phyloP scores from a whole-genome alignment of 2,329 filamentous ascomycete species.

The Tolypocladium sp. region DNA sequence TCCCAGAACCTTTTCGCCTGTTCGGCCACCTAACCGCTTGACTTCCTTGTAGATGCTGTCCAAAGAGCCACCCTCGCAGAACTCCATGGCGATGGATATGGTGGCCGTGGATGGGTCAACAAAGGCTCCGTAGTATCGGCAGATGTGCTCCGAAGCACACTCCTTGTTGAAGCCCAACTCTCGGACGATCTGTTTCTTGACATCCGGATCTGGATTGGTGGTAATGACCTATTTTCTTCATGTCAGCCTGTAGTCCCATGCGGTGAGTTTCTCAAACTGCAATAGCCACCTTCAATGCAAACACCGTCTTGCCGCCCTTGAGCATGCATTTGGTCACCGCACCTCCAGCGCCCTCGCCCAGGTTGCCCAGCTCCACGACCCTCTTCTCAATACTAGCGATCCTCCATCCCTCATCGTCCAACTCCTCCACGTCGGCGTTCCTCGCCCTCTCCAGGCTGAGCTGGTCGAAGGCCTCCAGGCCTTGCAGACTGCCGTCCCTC shows the following conservation, averaged over 20 bases:
- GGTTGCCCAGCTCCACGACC: slow-evolving; percentile 77
- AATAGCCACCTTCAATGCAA: slow-evolving; percentile 78
- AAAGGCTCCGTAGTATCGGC: slow-evolving; percentile 94
- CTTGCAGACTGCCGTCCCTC: slow-evolving; percentile 70
- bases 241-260: slow-evolving; percentile 8
- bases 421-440: slow-evolving; percentile 81
- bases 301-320: slow-evolving; percentile 86
- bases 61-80: slow-evolving; percentile 91
- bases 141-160: slow-evolving; percentile 92
- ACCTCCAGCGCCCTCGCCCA: slow-evolving; percentile 92
- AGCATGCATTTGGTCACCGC: slow-evolving; percentile 87
- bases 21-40: slow-evolving; percentile 86
- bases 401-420: slow-evolving; percentile 92
- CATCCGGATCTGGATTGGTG: slow-evolving; percentile 92
- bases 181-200: slow-evolving; percentile 96
- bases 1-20: slow-evolving; percentile 92
- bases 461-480: slow-evolving; percentile 70
- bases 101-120: slow-evolving; percentile 93
- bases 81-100: slow-evolving; percentile 98
- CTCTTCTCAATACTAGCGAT: slow-evolving; percentile 83
- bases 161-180: slow-evolving; percentile 97
- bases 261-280: neutral
- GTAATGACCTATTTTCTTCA: slow-evolving; percentile 69
- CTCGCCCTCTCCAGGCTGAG: slow-evolving; percentile 73
- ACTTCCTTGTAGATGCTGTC: slow-evolving; percentile 98